Conservation (phyloP, 2,329 filamentous ascomycete species). For the Leptosphaerulina australis region DNA sequence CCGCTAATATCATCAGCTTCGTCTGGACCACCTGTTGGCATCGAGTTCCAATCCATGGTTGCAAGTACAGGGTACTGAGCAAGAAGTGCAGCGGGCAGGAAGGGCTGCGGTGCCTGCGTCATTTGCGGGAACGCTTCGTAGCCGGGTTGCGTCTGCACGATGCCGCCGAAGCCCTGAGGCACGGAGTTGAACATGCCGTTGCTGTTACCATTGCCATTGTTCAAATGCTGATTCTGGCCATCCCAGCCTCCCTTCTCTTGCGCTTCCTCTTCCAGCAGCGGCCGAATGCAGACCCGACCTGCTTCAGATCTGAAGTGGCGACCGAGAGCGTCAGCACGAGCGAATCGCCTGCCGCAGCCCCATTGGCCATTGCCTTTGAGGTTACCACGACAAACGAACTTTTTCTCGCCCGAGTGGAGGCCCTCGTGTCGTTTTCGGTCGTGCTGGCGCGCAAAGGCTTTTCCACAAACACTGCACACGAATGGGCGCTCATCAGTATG, state of each 20-base stretch:
- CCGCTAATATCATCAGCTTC: conserved; percentile 71
- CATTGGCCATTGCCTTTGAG: conserved; percentile 82
- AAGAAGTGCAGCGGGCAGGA: conserved; percentile 83
- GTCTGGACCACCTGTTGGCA: conserved; percentile 67
- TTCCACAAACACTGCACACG: conserved; percentile 94
- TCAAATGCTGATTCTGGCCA: conserved; percentile 63
- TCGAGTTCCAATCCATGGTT: conserved; percentile 81
- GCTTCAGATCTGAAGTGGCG: conserved; percentile 96
- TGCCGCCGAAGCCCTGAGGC: conserved; percentile 39
- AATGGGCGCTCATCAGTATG: conserved; percentile 98
- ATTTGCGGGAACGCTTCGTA: conserved; percentile 43
- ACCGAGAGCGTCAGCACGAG: conserved; percentile 91
- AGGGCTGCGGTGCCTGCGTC: conserved; percentile 42
- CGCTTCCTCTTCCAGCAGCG: conserved; percentile 93
- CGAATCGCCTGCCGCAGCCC: conserved; percentile 93
- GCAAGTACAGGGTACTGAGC: conserved; percentile 94
- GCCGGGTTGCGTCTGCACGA: conserved; percentile 44
- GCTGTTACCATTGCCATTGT: conserved; percentile 55
- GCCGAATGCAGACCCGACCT: conserved; percentile 94
- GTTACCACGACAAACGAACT: conserved; percentile 94
- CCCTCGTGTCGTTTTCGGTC: conserved; percentile 97
- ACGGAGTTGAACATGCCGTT: conserved; percentile 50
- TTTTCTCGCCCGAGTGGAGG: conserved; percentile 96
- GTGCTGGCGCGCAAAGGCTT: conserved; percentile 96
- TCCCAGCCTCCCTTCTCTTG: conserved; percentile 72